phyloP scores from a whole-genome alignment of 2,329 filamentous ascomycete genomes.

The Cercospora beticola region DNA sequence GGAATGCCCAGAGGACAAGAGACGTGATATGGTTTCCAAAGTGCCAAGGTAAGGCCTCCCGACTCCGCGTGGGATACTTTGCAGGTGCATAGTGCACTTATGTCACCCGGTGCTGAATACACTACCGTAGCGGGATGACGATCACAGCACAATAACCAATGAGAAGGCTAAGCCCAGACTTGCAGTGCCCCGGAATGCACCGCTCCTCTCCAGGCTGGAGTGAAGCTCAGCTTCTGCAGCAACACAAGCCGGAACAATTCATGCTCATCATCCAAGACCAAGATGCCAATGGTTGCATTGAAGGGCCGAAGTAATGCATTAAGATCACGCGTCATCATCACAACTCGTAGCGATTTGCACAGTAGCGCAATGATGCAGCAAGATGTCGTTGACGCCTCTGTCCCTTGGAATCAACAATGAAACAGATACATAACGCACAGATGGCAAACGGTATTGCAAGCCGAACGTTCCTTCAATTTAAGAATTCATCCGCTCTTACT shows the following conservation, averaged over 20 bases:
- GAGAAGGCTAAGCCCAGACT: not conserved
- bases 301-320: not conserved
- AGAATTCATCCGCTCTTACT: not conserved
- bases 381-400: not conserved
- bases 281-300: not conserved
- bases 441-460: not conserved
- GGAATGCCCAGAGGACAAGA: not conserved
- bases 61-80: not conserved
- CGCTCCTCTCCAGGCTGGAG: not conserved
- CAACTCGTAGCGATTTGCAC: not conserved
- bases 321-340: not conserved
- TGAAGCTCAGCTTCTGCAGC: not conserved
- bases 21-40: not conserved
- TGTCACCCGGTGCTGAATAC: not conserved
- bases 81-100: not conserved
- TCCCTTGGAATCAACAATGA: not conserved
- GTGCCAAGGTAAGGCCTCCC: not conserved
- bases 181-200: not conserved
- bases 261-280: not conserved
- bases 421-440: not conserved
- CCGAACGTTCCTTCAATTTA: not conserved
- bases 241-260: not conserved
- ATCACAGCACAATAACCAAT: not conserved
- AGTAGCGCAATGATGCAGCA: not conserved
- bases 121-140: not conserved